These are phyloP conservation scores for Chlorella sp. DNA, from an alignment of 139 green algal genomes.

Conservation along the genomic window DNA sequence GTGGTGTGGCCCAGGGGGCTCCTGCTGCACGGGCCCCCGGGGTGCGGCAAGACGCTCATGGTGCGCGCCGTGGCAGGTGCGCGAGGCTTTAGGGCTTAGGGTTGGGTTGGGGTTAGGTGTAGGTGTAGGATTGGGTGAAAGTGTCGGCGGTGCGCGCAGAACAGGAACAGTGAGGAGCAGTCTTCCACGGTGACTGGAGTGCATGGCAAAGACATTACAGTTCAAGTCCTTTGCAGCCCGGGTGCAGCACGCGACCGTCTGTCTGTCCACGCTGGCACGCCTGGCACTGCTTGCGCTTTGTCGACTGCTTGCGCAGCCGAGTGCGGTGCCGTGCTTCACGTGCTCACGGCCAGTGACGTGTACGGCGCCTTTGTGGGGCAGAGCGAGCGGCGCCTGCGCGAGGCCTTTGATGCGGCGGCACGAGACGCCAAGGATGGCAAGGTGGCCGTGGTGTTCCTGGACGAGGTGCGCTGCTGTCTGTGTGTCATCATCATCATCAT, in stretches of 20 bases:
- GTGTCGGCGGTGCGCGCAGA: not conserved
- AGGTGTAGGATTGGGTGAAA: not conserved
- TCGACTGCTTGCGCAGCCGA: slow-evolving; percentile 52
- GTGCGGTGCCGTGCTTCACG: slow-evolving; percentile 50
- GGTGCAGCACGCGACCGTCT: too few relatives aligned
- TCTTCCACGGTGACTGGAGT: too few relatives aligned
- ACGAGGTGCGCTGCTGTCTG: slow-evolving; percentile 51
- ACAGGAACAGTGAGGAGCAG: too few relatives aligned
- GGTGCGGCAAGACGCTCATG: slow-evolving; percentile 91
- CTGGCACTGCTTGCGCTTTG: too few relatives aligned
- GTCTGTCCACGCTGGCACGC: too few relatives aligned
- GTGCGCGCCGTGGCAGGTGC: slow-evolving; percentile 81
- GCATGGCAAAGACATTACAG: too few relatives aligned
- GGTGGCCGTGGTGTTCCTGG: slow-evolving; percentile 77
- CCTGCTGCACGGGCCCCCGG: slow-evolving; percentile 73
- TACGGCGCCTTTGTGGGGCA: slow-evolving; percentile 79
- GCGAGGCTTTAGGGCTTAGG: slow-evolving; percentile 7
- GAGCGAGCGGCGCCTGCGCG: slow-evolving; percentile 75
- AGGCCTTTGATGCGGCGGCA: slow-evolving; percentile 66
- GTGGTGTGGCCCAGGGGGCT: slow-evolving; percentile 67
- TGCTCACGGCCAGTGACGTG: slow-evolving; percentile 50
- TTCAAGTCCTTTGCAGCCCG: too few relatives aligned
- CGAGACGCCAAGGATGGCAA: slow-evolving; percentile 33
- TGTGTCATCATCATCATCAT: too few relatives aligned
- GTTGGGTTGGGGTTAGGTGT: not conserved